A percentile compares a stretch with the other conserved stretches of the same genome.
Evolutionary conservation across 176 grass and related monocot genomes (phyloP).

Genomic region (Eleusine coracana): DNA sequence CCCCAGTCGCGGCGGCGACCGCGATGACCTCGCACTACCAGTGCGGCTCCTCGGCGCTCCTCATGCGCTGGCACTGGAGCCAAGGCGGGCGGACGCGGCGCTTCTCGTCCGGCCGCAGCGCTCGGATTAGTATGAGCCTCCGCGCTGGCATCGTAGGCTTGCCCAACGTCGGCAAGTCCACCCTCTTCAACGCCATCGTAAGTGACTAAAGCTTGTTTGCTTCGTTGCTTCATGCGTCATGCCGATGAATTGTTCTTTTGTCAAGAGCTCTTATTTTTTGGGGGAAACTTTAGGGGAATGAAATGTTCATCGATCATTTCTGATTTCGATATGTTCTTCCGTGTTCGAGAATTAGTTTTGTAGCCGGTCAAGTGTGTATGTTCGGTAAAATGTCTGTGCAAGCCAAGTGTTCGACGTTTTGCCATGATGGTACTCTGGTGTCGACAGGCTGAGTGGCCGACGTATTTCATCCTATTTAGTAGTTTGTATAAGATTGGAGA

Average conservation of each 20-base stretch:
- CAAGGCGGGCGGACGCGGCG: conserved; percentile 36
- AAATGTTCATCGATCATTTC: background rate
- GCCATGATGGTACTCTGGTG: background rate
- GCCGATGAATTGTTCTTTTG: background rate
- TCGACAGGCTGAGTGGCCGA: background rate
- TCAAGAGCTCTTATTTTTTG: background rate
- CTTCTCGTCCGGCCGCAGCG: conserved; percentile 58
- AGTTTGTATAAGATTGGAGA: background rate
- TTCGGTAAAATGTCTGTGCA: background rate
- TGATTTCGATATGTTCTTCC: background rate
- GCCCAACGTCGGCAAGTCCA: conserved; percentile 99
- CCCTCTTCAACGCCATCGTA: conserved; percentile 97
- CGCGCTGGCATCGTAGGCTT: conserved; percentile 92
- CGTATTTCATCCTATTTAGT: background rate
- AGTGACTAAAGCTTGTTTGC: conserved; percentile 19
- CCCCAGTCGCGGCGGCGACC: conserved; percentile 35
- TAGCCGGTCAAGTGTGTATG: background rate
- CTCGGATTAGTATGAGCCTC: conserved; percentile 90
- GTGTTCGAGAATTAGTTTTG: background rate
- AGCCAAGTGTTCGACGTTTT: conserved; percentile 53
- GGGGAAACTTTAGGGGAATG: background rate
- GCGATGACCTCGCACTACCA: conserved; percentile 32
- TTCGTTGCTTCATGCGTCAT: background rate
- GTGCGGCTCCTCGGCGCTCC: conserved; percentile 57
- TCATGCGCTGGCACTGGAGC: conserved; percentile 65